Base-by-base conservation (phyloP, 2,329 filamentous ascomycete genomes). In the Trichoderma polysporum region DNA sequence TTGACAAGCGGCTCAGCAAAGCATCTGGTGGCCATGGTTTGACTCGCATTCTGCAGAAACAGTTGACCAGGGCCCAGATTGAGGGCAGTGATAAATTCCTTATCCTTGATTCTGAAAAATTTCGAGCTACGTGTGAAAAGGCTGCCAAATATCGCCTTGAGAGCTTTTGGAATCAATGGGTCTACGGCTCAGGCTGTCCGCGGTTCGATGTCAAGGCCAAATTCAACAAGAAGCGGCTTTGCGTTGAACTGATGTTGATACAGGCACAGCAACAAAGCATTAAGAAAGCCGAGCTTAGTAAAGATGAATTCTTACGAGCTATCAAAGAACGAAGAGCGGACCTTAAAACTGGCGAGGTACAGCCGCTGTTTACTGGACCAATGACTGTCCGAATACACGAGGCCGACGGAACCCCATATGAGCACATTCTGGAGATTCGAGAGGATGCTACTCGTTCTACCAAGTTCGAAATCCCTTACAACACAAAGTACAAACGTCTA, bases 351-450 rank as follows among this genome's bases (percentile, higher is more conserved):
- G 90, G 88, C 15, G 85, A 88, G 62, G 81, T 92, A 17, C 91
- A 92, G 70, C 86, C 89, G n/a, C 85, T 92, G 1, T 98, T 98
- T 74, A 95, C 93, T 0, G 95, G 95, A 0, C 94, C 95, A 0
- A 97, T 99, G 92, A 99, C 95, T 0, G 94, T 99, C 70, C 86
- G 95, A 35, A 97, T 99, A 69, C 95, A 99, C 79, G 95, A 99
- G 81, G 95, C 95, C 27, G 96, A 99, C 74, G 95, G 95, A 10
- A 98, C 95, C 0, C 95, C 95, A 2, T 99, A 99, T 75, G 95
- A 99, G 76, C 95, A 99, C 75, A 97, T 97, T 69, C 90, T 98
- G 35, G 93, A 97, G 73, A 97, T 99, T 75, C 93, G 93, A 68
- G 93, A 97, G 71, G 90, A 90, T 31, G 86, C 88, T 15, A 92